Evolutionary conservation across 768 basidiomycete species (phyloP).

Genomic region (Mycena leptocephala): DNA sequence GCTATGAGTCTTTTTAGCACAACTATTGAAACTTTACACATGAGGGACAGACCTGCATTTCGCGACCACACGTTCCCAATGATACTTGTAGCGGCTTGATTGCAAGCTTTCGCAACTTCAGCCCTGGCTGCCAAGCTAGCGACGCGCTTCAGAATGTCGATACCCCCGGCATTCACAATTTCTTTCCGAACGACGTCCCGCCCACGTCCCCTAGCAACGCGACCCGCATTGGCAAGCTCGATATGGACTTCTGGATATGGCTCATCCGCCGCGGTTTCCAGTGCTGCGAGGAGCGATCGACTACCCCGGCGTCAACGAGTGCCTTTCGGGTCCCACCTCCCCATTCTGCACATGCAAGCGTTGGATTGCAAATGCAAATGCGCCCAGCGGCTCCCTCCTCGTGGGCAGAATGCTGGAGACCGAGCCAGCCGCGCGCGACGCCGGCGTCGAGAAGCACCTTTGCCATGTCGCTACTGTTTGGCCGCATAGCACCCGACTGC

Average conservation of each 20-base stretch:
- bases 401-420: slow-evolving; percentile 41
- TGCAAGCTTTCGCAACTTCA: slow-evolving; percentile 45
- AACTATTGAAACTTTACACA: not conserved
- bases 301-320: slow-evolving; percentile 45
- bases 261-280: slow-evolving; percentile 42
- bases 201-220: slow-evolving; percentile 46
- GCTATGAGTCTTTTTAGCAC: not conserved
- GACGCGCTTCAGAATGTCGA: slow-evolving; percentile 42
- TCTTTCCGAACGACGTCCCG: slow-evolving; percentile 42
- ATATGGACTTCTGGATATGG: slow-evolving; percentile 42
- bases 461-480: slow-evolving; percentile 44
- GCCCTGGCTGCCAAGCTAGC: slow-evolving; percentile 16
- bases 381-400: slow-evolving; percentile 43
- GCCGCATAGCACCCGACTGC: slow-evolving; percentile 47
- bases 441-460: slow-evolving; percentile 42
- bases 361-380: slow-evolving; percentile 46
- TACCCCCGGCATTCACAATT: slow-evolving; percentile 45
- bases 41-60: slow-evolving; percentile 39
- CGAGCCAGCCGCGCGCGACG: slow-evolving; percentile 41
- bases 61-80: slow-evolving; percentile 44
- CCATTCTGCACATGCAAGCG: slow-evolving; percentile 46
- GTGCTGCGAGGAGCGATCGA: slow-evolving; percentile 45
- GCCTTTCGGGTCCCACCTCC: slow-evolving; percentile 42
- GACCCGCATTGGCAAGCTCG: slow-evolving; percentile 43
- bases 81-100: slow-evolving; percentile 41